Base-by-base conservation (phyloP, 129 eudicot genomes). In the Mikania micrantha region DNA sequence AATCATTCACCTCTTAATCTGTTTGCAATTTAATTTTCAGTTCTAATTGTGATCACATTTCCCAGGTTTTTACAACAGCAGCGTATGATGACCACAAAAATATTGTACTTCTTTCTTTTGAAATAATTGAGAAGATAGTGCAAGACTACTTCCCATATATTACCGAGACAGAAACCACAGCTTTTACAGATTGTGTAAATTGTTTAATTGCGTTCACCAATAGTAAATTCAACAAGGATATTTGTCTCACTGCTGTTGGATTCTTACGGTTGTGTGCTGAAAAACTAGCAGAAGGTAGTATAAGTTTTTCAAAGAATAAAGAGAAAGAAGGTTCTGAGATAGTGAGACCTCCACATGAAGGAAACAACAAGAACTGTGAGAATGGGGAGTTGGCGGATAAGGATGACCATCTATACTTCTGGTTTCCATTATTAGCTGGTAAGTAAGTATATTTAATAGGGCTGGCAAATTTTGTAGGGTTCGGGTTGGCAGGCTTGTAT, bases 351-450 rank as follows among this genome's bases (percentile, higher is more conserved):
- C 74, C 87, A 72, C 79, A 69, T 48, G 67, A 63, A 64, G 88
- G 88, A 54, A 89, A 79, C 74, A 86, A 79, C 15, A 79, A 81
- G 67, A 85, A 72, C 64, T n/a, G 32, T 66, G 90, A 83, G 63
- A 75, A 83, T 41, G 80, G 81, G 74, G 87, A 64, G 29, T 22
- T 84, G 75, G 61, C 74, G 8, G 95, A 85, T 39, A 94, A 76
- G 78, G 95, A 82, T 59, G 99, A 85, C 69, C 90, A 94, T 80
- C 87, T 94, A 2, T 89, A 89, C 78, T 85, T 85, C 71, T 94
- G 99, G 99, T 94, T 94, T 70, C 99, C 99, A 4, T 78, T 94
- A 84, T 79, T 94, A 77, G 97, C 99, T 64, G 97, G 97, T 94
- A 78, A 78, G 84, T 25, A 70, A 73, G 79, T 50, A 29, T 59